These are phyloP conservation scores for Ehretia macrophylla DNA, from an alignment of 257 asterid genomes.

Conservation along the genomic window DNA sequence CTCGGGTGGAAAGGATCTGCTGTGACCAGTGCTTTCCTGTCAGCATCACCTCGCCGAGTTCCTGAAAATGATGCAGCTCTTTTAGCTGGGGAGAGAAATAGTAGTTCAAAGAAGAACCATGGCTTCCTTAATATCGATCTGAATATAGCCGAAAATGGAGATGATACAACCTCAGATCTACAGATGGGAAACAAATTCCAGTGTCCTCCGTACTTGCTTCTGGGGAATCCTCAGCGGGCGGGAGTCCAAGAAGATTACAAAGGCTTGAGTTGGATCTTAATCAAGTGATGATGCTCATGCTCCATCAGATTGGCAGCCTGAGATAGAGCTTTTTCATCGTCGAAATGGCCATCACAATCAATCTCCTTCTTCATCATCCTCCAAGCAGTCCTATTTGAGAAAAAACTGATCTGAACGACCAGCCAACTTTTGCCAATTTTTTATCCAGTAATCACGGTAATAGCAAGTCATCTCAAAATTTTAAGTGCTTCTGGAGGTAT, in stretches of 20 bases:
- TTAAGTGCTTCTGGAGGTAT: slow-evolving; percentile 27
- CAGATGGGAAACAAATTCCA: slow-evolving; percentile 23
- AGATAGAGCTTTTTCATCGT: slow-evolving; percentile 20
- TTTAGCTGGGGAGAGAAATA: slow-evolving; percentile 43
- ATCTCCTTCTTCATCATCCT: slow-evolving; percentile 47
- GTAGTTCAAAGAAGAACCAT: slow-evolving; percentile 44
- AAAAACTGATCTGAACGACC: slow-evolving; percentile 70
- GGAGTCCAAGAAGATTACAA: slow-evolving; percentile 39
- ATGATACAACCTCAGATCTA: slow-evolving; percentile 29
- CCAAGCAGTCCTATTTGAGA: slow-evolving; percentile 47
- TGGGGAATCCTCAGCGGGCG: slow-evolving; percentile 56
- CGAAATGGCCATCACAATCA: slow-evolving; percentile 32
- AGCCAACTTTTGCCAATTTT: slow-evolving; percentile 45
- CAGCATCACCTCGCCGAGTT: slow-evolving; percentile 54
- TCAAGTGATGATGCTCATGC: slow-evolving; percentile 27
- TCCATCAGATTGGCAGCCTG: slow-evolving; percentile 13
- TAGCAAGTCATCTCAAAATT: slow-evolving; percentile 35
- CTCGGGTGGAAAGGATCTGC: slow-evolving; percentile 95
- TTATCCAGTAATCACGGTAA: slow-evolving; percentile 30
- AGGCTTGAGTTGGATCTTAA: slow-evolving; percentile 62
- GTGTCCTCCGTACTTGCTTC: slow-evolving; percentile 28
- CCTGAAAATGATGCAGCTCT: slow-evolving; percentile 45
- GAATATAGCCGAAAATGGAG: slow-evolving; percentile 54
- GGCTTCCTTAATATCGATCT: slow-evolving; percentile 57
- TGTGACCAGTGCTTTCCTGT: slow-evolving; percentile 71